Evolutionary conservation across 2,329 filamentous ascomycete genomes (phyloP).

Genomic region (Xylaria sp.): DNA sequence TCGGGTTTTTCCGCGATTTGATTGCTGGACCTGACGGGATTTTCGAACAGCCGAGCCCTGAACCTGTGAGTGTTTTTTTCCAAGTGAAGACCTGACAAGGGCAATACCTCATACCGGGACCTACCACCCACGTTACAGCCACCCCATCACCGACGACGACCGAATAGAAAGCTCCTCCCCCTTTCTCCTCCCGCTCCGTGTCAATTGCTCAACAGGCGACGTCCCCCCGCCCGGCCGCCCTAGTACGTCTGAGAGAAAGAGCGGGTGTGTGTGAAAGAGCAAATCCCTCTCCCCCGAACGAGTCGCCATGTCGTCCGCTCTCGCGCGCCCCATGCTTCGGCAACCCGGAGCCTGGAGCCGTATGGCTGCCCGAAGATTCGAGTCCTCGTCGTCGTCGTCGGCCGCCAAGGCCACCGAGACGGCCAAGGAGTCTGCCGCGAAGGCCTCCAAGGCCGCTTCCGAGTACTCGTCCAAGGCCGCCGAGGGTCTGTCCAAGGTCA

Average conservation of each 20-base stretch:
- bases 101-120: too few relatives aligned
- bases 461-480: conserved; percentile 67
- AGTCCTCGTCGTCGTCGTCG: conserved; percentile 60
- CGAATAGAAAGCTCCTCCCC: conserved; percentile 22
- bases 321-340: conserved; percentile 39
- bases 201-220: conserved; percentile 23
- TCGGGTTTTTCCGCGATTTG: conserved; percentile 38
- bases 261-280: too few relatives aligned
- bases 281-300: conserved; percentile 1
- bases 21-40: conserved; percentile 8
- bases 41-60: conserved; percentile 31
- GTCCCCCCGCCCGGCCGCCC: background rate
- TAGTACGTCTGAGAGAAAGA: conserved; percentile 5
- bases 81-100: too few relatives aligned
- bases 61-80: conserved; percentile 54
- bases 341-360: conserved; percentile 44
- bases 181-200: conserved; percentile 8
- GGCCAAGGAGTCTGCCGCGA: conserved; percentile 42
- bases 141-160: conserved; percentile 24
- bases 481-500: conserved; percentile 80
- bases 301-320: conserved; percentile 35
- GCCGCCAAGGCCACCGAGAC: conserved; percentile 33
- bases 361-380: conserved; percentile 58
- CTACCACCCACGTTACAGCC: conserved; percentile 32
- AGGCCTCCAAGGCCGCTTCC: conserved; percentile 45